These are phyloP conservation scores for Debaryomyces sp. DNA, from an alignment of 1,139 yeast species.

Conservation along the genomic window DNA sequence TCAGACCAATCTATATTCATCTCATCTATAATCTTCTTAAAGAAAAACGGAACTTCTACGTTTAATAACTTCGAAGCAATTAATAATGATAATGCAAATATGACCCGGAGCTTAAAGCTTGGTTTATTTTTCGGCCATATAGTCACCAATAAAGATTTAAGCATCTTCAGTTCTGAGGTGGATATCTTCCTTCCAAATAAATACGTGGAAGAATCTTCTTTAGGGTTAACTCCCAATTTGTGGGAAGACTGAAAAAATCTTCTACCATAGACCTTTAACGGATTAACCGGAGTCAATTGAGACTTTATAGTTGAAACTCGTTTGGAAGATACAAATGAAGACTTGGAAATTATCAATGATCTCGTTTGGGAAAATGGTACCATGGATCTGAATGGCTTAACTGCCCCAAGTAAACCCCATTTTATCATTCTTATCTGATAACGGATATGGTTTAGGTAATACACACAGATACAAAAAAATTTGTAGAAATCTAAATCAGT, in stretches of 20 bases:
- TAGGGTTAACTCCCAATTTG: not conserved
- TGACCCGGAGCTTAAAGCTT: conserved; percentile 73
- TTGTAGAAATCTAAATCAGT: not conserved
- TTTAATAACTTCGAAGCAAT: conserved; percentile 82
- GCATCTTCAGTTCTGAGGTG: conserved; percentile 62
- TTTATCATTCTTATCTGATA: conserved; percentile 7
- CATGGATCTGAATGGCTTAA: not conserved
- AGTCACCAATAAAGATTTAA: conserved; percentile 66
- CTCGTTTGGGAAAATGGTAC: conserved; percentile 3
- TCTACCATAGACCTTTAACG: not conserved
- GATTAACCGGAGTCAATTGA: not conserved
- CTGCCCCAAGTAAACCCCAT: conserved; percentile 3
- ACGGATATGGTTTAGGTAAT: conserved; percentile 1
- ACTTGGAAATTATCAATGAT: not conserved
- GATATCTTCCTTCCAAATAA: conserved; percentile 28
- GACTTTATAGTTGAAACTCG: not conserved
- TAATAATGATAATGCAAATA: conserved; percentile 70
- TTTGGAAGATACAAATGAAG: not conserved
- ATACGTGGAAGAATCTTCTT: conserved; percentile 1
- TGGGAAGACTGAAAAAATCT: not conserved
- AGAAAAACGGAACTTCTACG: conserved; percentile 94
- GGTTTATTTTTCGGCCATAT: conserved; percentile 88
- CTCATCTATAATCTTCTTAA: conserved; percentile 84
- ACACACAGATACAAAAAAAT: not conserved
- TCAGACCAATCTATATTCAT: conserved; percentile 90